Conservation (phyloP, 257 asterid species). For the Cruciata laevipes region DNA sequence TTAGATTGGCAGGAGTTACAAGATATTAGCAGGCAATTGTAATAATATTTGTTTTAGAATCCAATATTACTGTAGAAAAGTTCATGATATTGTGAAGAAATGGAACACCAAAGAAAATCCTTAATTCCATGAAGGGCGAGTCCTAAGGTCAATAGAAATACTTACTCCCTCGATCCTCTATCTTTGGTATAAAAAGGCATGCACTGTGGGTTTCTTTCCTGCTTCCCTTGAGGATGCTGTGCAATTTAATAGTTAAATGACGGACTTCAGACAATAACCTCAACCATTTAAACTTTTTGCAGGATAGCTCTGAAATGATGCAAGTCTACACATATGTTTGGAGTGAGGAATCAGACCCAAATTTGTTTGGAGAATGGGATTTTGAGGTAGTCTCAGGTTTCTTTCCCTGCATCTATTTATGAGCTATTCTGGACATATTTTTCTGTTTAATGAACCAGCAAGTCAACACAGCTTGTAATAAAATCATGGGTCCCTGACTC, state of each 20-base stretch:
- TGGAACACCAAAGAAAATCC: too few relatives aligned
- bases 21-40: background rate
- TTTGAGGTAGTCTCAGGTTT: slow-evolving; percentile 41
- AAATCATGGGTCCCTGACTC: background rate
- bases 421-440: background rate
- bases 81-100: background rate
- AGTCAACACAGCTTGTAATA: background rate
- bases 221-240: background rate
- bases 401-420: background rate
- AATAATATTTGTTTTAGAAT: background rate
- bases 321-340: slow-evolving; percentile 53
- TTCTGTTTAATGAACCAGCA: background rate
- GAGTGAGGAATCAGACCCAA: slow-evolving; percentile 58
- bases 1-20: background rate
- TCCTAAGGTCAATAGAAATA: background rate
- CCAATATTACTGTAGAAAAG: background rate
- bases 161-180: background rate
- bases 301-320: slow-evolving; percentile 56
- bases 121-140: background rate
- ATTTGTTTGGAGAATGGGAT: slow-evolving; percentile 65
- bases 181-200: background rate
- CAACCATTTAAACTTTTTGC: slow-evolving; percentile 14
- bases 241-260: background rate
- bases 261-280: background rate
- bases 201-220: background rate